These are phyloP conservation scores for Rhodotorula babjevae DNA, from an alignment of 768 basidiomycete species.

Conservation along the genomic window DNA sequence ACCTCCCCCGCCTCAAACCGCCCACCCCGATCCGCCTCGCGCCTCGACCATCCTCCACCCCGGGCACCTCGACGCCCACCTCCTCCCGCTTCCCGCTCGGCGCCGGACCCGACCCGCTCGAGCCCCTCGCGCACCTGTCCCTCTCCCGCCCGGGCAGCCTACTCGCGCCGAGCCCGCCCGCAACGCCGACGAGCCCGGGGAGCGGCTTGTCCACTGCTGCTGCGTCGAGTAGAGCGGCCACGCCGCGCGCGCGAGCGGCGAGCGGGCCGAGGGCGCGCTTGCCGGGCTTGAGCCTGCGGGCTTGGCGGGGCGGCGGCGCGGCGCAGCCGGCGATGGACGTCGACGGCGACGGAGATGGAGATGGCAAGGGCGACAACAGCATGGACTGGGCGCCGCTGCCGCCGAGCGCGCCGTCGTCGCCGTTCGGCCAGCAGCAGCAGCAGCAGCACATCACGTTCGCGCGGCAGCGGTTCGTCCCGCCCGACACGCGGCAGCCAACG, in stretches of 20 bases:
- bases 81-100: not conserved
- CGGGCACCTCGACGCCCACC: not conserved
- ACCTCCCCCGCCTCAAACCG: not conserved
- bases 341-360: not conserved
- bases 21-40: slow-evolving; percentile 7
- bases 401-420: not conserved
- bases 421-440: too few relatives aligned
- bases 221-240: not conserved
- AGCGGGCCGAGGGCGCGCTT: not conserved
- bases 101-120: slow-evolving; percentile 14
- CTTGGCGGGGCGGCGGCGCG: not conserved
- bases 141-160: slow-evolving; percentile 6
- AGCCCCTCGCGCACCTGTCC: slow-evolving; percentile 25
- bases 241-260: not conserved
- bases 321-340: not conserved
- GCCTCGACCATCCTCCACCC: not conserved
- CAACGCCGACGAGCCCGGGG: not conserved
- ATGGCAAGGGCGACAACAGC: not conserved
- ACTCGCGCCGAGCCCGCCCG: not conserved
- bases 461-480: slow-evolving; percentile 20
- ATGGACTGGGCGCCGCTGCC: slow-evolving; percentile 32
- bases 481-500: slow-evolving; percentile 20
- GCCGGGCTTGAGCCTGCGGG: not conserved
- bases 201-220: too few relatives aligned
- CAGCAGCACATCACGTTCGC: not conserved